Conservation (phyloP, 306 rosid species). For the Gynostemma pentaphyllum region DNA sequence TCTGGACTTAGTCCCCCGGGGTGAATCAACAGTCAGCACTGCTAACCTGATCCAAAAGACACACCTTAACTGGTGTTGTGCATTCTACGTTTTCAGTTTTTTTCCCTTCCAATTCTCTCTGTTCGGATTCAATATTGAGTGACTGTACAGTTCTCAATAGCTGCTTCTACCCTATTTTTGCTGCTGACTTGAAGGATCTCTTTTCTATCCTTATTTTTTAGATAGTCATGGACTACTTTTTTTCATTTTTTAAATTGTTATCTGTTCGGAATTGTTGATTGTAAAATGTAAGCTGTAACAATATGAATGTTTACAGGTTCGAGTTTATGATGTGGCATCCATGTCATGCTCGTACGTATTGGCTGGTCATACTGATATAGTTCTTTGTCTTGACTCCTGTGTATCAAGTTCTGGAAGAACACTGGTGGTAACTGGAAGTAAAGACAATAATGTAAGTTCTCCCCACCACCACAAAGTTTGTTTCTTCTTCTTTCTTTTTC, state of each 20-base stretch:
- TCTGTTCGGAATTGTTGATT: background rate
- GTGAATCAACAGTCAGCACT: too few species aligned
- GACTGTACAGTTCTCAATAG: background rate
- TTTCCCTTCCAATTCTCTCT: too few species aligned
- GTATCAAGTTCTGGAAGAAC: slow-evolving; percentile 63
- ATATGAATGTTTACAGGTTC: slow-evolving; percentile 60
- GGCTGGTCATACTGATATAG: slow-evolving; percentile 72
- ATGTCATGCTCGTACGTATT: slow-evolving; percentile 89
- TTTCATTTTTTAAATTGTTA: background rate
- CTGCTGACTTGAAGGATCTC: background rate
- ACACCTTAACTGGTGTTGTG: too few species aligned
- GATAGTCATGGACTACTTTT: slow-evolving; percentile 1
- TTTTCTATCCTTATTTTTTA: background rate
- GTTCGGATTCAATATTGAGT: background rate
- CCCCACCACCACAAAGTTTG: background rate
- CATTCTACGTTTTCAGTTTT: too few species aligned
- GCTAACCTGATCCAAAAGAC: too few species aligned
- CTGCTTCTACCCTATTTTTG: background rate
- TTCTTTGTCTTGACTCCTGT: slow-evolving; percentile 84
- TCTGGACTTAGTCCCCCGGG: too few species aligned
- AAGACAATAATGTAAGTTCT: slow-evolving; percentile 72
- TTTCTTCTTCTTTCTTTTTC: background rate
- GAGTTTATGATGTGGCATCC: slow-evolving; percentile 69
- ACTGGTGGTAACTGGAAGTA: slow-evolving; percentile 76
- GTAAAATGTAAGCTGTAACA: background rate